phyloP scores from a whole-genome alignment of 768 basidiomycete genomes.

The Pleurotus platypus region DNA sequence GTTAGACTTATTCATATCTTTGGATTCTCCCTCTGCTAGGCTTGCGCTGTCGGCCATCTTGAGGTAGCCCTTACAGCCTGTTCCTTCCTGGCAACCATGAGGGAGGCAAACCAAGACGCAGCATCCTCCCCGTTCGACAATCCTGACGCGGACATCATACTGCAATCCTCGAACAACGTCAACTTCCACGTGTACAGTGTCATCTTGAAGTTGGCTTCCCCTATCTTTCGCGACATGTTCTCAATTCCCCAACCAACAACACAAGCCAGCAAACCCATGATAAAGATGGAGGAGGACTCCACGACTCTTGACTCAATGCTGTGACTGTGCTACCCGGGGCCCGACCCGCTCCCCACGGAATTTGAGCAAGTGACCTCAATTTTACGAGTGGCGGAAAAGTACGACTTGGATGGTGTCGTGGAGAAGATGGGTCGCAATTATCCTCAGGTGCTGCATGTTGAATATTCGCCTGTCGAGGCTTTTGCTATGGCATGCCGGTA shows the following conservation, averaged over 20 bases:
- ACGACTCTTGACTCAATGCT: constrained; percentile 1
- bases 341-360: neutral
- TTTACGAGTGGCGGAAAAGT: constrained; percentile 21
- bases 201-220: neutral
- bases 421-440: constrained; percentile 25
- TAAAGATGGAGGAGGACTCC: constrained; percentile 13
- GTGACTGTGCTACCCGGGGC: constrained; percentile 1
- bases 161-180: constrained; percentile 3
- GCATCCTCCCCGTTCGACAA: neutral
- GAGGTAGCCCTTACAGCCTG: too few relatives aligned
- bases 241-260: neutral
- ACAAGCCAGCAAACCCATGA: neutral
- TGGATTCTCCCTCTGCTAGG: too few relatives aligned
- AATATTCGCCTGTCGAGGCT: constrained; percentile 29
- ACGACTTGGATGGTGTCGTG: constrained; percentile 26
- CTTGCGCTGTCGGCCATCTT: too few relatives aligned
- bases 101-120: too few relatives aligned
- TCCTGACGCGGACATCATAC: constrained; percentile 1
- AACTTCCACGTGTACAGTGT: constrained; percentile 1
- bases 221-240: constrained; percentile 3
- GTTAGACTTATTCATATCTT: too few relatives aligned
- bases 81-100: too few relatives aligned
- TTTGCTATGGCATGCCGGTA: constrained; percentile 31
- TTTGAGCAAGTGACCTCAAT: neutral
- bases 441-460: constrained; percentile 23